Base-by-base conservation (phyloP, 768 basidiomycete genomes). In the Kwoniella sp. region DNA sequence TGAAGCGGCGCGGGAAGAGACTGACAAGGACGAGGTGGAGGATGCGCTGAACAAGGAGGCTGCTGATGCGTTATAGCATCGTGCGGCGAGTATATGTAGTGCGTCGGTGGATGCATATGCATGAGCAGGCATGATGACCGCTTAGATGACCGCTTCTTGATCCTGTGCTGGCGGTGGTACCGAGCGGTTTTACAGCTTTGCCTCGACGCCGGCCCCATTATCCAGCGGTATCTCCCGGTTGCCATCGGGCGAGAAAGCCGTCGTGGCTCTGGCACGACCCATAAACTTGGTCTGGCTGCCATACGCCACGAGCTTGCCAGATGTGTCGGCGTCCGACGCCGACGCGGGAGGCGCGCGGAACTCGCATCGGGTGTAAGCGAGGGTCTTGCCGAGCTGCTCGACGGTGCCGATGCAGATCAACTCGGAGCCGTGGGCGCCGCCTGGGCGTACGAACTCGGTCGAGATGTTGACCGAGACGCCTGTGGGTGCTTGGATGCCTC, bases 221-320 rank as follows among this genome's bases (percentile, higher is more conserved):
- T 54, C 52, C 25, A 61, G 15, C 2, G 50, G 44, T 19, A 60
- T n/a, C 34, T 67, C 65, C 3, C n/a, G 19, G 43, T 64, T 57
- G 1, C 65, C 65, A 36, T 67, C 65, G 15, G 46, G 17, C 14
- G 42, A 48, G 50, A 67, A 67, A 8, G 29, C 17, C 14, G 46
- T 53, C 5, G 42, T 28, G 5, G 59, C 48, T n/a, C 40, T 48
- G 25, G 56, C 57, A 3, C 49, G 45, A 20, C 62, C 67, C 46
- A 73, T 62, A 31, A 63, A 59, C 44, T 73, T 73, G 4, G 72
- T 73, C 55, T 73, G 72, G 38, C 47, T 57, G 3, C 70, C 72
- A 51, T 57, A 71, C 8, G 72, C 72, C 20, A 71, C 60, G 8
- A 71, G 38, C 26, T 62, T 62, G 11, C 51, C 51, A 10, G 25